Evolutionary conservation across 805 yeast species (phyloP), one percentile per base, ranked within the genome.

Genomic region (Pichia membranifaciens): DNA sequence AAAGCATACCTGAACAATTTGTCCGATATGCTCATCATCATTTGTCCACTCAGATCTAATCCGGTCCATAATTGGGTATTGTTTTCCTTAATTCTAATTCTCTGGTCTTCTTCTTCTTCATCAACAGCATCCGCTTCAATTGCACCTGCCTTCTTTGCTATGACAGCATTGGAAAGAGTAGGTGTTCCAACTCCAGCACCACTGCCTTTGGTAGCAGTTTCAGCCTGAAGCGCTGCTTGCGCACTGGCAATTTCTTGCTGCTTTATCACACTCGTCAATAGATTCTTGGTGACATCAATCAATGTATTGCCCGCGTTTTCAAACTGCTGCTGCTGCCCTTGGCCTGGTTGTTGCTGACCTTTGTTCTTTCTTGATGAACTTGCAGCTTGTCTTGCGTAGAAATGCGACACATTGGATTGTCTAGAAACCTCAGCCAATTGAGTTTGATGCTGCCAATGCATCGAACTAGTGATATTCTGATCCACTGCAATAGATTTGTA

Each of bases 31-130:
- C 78, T 75, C 52, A 79, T 71, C 44, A 93, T 72, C 31, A 91
- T 87, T 65, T 93, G 95, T 50, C 96, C 96, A 54, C 95, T 81
- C 54, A 91, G 71, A 68, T 93, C 99, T 54, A 93, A 71, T 5
- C 90, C 91, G 45, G 95, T 85, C 99, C 99, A 93, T 60, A 86
- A 75, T 68, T 90, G 97, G 50, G 82, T 83, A 33, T 84, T 80
- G 59, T 74, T 72, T 23, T 79, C 75, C 52, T 73, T 74, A 33
- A 72, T 66, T 65, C 81, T 73, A 68, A 80, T 75, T 64, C 84
- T 69, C 61, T 81, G 81, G 57, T 78, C 82, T 59, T 81, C 84
- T 57, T 78, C 80, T 58, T 81, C 84, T 57, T 83, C 87, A 50
- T 73, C 69, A 40, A 73, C 71, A 16, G 69, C 58, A 22, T 56